These are phyloP conservation scores for Symbiodinium pilosum DNA, from an alignment of 73 alveolate genomes.

Conservation along the genomic window DNA sequence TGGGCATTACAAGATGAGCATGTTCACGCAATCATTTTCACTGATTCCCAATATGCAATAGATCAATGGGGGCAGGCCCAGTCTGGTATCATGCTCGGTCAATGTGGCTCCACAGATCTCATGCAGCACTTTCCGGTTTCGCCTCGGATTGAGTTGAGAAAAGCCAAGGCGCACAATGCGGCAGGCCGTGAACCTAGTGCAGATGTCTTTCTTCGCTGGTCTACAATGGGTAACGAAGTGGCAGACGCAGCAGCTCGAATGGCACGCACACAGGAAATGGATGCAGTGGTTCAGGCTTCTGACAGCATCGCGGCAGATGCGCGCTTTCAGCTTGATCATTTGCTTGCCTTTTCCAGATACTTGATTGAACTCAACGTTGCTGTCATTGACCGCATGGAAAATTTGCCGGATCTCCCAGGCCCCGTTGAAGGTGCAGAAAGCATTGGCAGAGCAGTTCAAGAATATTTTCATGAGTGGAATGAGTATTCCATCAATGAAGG, in stretches of 20 bases:
- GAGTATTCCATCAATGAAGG: too few species aligned
- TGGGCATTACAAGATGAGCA: background rate
- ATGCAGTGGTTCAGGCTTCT: background rate
- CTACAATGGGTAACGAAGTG: background rate
- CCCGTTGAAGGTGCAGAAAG: too few species aligned
- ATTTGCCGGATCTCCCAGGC: too few species aligned
- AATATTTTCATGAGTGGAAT: too few species aligned
- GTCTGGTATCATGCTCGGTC: background rate
- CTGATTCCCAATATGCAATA: background rate
- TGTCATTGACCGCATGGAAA: background rate
- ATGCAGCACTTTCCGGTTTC: background rate
- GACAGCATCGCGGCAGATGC: background rate
- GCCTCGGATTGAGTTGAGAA: background rate
- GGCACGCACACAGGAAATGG: background rate
- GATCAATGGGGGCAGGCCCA: background rate
- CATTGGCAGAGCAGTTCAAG: too few species aligned
- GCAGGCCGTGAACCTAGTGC: too few species aligned
- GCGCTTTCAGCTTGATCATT: background rate
- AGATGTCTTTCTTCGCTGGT: background rate
- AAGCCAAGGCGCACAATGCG: background rate
- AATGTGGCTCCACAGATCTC: too few species aligned
- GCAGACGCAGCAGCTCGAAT: background rate
- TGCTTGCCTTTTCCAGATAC: background rate
- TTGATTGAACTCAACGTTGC: background rate
- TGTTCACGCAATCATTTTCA: background rate